Evolutionary conservation across 176 grass and related monocot genomes (phyloP), one percentile per base, ranked within the genome.

Genomic region (Triticum turgidum): DNA sequence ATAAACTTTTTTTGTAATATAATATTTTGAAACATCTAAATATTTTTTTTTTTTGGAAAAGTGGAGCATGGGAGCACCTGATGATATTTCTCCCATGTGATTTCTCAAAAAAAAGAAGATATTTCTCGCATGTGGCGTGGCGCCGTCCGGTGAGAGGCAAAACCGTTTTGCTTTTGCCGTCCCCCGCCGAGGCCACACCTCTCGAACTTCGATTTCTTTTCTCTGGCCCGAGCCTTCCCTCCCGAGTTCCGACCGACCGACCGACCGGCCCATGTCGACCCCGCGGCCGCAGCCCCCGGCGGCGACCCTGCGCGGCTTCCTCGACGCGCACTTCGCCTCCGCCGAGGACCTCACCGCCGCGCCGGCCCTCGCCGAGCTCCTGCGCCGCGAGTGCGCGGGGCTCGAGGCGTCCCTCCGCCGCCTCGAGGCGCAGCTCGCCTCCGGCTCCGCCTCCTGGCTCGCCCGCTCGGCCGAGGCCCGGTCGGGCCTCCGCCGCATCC

Each of bases 381-480:
- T 95, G 21, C 86, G 87, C 78, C 86, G 86, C 14, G 88, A 95
- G 35, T 92, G 93, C 84, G 83, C 56, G 33, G 91, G 78, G 25
- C 90, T 92, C 34, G 88, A 91, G 34, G 29, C 54, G 3, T 90
- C 89, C 34, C 38, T 95, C 59, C 14, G 54, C 49, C 83, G 73
- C 66, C 86, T 90, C 47, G 86, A 89, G 86, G 80, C 74, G 47
- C 78, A 78, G 41, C 88, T 95, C 71, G 67, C 41, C 1, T 74
- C 72, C 81, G 73, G 61, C 0, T 47, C 93, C 22, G 75, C 81
- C 20, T 59, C 80, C n/a, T 95, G 93, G 91, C 70, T 85, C 77
- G 44, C 88, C 17, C 88, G 86, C 72, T 95, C 88, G 27, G 58
- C 34, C 5, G 81, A 84, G 32, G 89, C 52, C 32, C 83, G 65